phyloP scores from a whole-genome alignment of 768 basidiomycete species.

The Clitopilus hobsonii region DNA sequence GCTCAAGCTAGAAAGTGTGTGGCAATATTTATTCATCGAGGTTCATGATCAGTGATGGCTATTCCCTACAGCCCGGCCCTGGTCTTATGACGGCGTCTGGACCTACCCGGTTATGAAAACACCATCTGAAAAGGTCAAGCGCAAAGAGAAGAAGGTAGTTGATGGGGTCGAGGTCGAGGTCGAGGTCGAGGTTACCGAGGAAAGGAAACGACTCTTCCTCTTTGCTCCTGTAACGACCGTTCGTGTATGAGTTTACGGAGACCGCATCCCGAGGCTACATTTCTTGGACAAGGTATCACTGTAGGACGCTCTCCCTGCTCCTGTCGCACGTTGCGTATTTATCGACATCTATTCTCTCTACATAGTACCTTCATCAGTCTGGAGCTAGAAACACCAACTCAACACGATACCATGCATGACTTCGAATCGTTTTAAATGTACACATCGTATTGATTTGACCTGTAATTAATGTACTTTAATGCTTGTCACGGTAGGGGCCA shows the following conservation, averaged over 20 bases:
- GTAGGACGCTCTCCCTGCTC: too few species aligned
- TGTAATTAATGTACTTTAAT: too few species aligned
- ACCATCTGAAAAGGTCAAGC: conserved; percentile 40
- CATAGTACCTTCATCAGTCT: too few species aligned
- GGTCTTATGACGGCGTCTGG: conserved; percentile 71
- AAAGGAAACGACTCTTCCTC: conserved; percentile 67
- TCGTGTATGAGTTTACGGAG: neutral
- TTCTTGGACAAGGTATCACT: too few species aligned
- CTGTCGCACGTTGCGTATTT: too few species aligned
- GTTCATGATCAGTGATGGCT: neutral
- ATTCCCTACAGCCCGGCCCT: conserved; percentile 51
- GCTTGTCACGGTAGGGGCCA: too few species aligned
- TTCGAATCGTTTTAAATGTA: too few species aligned
- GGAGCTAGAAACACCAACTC: too few species aligned
- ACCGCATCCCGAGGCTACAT: too few species aligned
- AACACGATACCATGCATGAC: too few species aligned
- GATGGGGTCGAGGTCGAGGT: conserved; percentile 54
- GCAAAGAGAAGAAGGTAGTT: conserved; percentile 48
- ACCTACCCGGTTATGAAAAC: conserved; percentile 63
- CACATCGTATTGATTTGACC: too few species aligned
- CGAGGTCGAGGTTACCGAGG: conserved; percentile 48
- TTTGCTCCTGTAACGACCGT: neutral
- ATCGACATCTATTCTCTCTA: too few species aligned
- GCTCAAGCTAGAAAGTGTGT: conserved; percentile 53
- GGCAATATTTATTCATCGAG: conserved; percentile 17